These are phyloP conservation scores for Aspergillus steynii DNA, from an alignment of 495 filamentous ascomycete genomes.

Conservation along the genomic window DNA sequence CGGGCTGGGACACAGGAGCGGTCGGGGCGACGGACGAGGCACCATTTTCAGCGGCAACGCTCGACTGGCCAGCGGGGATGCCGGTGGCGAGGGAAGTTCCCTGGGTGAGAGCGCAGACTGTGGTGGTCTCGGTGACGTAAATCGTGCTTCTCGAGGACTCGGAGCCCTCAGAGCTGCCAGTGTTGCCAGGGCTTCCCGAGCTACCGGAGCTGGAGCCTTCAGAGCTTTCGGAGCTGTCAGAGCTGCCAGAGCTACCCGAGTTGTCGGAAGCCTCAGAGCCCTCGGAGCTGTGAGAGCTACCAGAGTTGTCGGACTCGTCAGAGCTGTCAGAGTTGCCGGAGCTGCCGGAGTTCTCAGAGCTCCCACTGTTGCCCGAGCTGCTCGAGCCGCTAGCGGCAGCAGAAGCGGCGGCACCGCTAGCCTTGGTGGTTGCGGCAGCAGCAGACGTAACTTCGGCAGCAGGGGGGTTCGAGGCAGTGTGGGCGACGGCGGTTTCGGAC, in stretches of 20 bases:
- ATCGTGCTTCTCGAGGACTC: conserved; percentile 13
- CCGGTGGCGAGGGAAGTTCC: not conserved
- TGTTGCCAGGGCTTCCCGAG: conserved; percentile 1
- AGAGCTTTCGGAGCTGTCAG: not conserved
- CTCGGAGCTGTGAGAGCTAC: too few relatives aligned
- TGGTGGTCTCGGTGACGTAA: conserved; percentile 21
- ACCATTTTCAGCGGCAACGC: not conserved
- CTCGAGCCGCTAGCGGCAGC: not conserved
- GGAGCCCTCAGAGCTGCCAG: conserved; percentile 5
- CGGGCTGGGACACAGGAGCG: not conserved
- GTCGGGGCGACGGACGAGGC: not conserved
- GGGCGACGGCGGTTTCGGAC: conserved; percentile 1
- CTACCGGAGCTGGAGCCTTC: not conserved
- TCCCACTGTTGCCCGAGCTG: too few relatives aligned
- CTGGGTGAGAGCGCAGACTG: conserved; percentile 5
- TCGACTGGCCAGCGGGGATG: not conserved
- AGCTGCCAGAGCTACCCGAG: not conserved
- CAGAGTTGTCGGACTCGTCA: too few relatives aligned
- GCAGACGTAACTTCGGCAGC: not conserved
- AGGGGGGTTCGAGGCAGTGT: conserved; percentile 6
- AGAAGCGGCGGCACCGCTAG: too few relatives aligned
- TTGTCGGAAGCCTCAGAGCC: not conserved
- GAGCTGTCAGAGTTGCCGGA: not conserved
- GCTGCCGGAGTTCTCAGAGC: not conserved
- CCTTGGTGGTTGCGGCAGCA: not conserved